These are phyloP conservation scores for Fusarium sacchari DNA, from an alignment of 2,329 filamentous ascomycete genomes.

Conservation along the genomic window DNA sequence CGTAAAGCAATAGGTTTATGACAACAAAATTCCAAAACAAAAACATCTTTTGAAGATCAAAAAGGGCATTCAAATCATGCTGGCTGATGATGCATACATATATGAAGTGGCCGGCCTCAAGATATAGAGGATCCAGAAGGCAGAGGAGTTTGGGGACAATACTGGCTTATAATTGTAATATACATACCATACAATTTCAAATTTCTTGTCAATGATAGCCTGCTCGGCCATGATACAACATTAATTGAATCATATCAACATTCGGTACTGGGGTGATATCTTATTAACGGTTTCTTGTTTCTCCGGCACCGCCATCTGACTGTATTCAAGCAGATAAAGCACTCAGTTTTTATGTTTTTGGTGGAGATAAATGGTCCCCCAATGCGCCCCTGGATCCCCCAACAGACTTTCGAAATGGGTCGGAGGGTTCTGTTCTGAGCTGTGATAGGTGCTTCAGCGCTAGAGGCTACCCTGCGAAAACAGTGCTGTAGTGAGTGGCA, in stretches of 20 bases:
- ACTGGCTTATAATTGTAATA: constrained; percentile 46
- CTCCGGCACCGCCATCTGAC: constrained; percentile 16
- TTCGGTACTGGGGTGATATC: background rate
- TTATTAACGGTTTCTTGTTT: constrained; percentile 25
- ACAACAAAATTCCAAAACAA: constrained; percentile 18
- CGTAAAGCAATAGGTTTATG: constrained; percentile 22
- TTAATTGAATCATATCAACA: background rate
- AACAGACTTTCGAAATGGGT: constrained; percentile 41
- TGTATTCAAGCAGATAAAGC: constrained; percentile 7
- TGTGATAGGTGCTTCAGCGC: constrained; percentile 26
- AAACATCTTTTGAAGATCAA: constrained; percentile 28
- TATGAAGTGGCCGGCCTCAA: constrained; percentile 31
- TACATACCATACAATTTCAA: constrained; percentile 29
- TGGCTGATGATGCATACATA: constrained; percentile 35
- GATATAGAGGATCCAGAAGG: constrained; percentile 30
- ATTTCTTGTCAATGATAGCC: constrained; percentile 11
- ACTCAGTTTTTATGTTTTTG: constrained; percentile 3
- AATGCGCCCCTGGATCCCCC: constrained; percentile 39
- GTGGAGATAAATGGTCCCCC: constrained; percentile 38
- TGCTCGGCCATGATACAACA: background rate
- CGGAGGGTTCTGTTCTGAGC: constrained; percentile 10
- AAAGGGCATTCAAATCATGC: constrained; percentile 17
- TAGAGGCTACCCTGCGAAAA: constrained; percentile 2
- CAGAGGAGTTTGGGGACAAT: constrained; percentile 36
- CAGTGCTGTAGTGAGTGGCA: constrained; percentile 24